Conservation (phyloP, 306 rosid species). For the Malus sieversii region DNA sequence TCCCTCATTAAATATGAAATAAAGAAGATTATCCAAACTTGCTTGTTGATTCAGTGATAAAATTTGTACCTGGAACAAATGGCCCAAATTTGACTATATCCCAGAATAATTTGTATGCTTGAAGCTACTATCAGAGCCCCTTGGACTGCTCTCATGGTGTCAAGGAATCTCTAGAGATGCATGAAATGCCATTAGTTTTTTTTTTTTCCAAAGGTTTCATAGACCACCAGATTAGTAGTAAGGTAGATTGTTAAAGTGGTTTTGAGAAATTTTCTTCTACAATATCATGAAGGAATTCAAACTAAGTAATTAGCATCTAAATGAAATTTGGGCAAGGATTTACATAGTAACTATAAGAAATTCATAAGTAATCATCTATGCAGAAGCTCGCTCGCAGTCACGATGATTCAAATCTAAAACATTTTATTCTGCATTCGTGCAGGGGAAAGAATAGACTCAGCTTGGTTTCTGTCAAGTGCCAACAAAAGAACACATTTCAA, state of each 20-base stretch:
- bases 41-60: background rate
- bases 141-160: conserved; percentile 92
- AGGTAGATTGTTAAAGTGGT: background rate
- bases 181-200: conserved; percentile 7
- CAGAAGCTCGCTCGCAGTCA: background rate
- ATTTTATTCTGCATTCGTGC: background rate
- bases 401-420: background rate
- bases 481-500: background rate
- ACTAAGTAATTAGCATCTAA: background rate
- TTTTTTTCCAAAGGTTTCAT: background rate
- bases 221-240: background rate
- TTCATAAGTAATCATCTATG: background rate
- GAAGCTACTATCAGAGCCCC: conserved; percentile 88
- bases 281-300: conserved; percentile 5
- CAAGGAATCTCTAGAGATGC: conserved; percentile 67
- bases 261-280: background rate
- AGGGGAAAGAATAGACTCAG: background rate
- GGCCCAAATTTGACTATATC: conserved; percentile 96
- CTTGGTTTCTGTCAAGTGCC: background rate
- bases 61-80: conserved; percentile 77
- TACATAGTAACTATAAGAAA: background rate
- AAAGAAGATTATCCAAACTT: background rate
- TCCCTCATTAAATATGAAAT: background rate
- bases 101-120: conserved; percentile 88
- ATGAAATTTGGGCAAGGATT: background rate